Conservation (phyloP, 192 early-diverging fungal genomes). For the Cetraspora pellucida region DNA sequence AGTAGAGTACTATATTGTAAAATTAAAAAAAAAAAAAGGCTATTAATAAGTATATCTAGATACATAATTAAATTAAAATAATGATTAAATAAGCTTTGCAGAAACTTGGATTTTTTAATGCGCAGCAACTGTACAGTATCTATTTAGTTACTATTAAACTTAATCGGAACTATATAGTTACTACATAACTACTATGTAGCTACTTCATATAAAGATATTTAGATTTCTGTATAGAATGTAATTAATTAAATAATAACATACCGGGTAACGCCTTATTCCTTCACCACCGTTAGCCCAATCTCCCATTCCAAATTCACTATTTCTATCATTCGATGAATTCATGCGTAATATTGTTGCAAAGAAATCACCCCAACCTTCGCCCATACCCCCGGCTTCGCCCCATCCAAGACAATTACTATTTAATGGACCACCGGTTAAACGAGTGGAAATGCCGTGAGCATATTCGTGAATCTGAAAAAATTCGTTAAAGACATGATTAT, state of each 20-base stretch:
- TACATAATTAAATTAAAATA: conserved; percentile 6
- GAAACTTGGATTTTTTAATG: too few relatives aligned
- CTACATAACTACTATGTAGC: too few relatives aligned
- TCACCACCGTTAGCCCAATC: conserved; percentile 77
- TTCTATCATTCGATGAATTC: conserved; percentile 53
- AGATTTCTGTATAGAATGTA: too few relatives aligned
- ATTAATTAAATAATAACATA: conserved; percentile 25
- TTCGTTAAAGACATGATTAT: not conserved
- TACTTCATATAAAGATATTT: too few relatives aligned
- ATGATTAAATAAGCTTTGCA: too few relatives aligned
- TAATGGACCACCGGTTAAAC: conserved; percentile 88
- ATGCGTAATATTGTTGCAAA: conserved; percentile 82
- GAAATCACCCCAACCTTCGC: conserved; percentile 96
- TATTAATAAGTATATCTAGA: conserved; percentile 19
- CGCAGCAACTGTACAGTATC: too few relatives aligned
- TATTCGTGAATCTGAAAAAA: conserved; percentile 79
- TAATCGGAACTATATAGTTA: too few relatives aligned
- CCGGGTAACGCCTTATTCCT: conserved; percentile 81
- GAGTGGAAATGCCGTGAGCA: conserved; percentile 88
- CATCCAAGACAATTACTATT: conserved; percentile 88
- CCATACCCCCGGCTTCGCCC: conserved; percentile 90
- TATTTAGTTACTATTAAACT: too few relatives aligned
- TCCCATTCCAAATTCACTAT: conserved; percentile 78
- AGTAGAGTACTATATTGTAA: conserved; percentile 73
- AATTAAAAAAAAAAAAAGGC: conserved; percentile 18